phyloP scores from a whole-genome alignment of 805 yeast species.

The Teunomyces tritomae region DNA sequence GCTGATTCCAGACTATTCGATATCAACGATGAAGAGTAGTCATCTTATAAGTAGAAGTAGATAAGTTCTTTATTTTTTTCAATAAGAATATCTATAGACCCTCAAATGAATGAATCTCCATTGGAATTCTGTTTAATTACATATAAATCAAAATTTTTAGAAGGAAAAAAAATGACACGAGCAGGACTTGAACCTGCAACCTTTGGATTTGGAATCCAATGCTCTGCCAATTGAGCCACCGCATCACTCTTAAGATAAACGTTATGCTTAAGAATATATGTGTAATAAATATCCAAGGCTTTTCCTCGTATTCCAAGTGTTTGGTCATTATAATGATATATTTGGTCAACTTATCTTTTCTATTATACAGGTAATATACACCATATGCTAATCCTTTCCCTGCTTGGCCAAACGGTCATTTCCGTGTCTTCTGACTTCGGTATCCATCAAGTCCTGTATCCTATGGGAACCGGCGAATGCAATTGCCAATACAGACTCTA shows the following conservation, averaged over 20 bases:
- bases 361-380: constrained; percentile 4
- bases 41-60: not conserved
- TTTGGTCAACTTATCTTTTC: not conserved
- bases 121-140: no score
- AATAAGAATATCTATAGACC: not conserved
- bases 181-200: constrained; percentile 24
- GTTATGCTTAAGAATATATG: not conserved
- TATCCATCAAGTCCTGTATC: constrained; percentile 81
- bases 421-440: constrained; percentile 76
- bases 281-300: not conserved
- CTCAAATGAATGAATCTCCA: no score
- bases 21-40: constrained; percentile 19
- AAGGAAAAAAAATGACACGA: constrained; percentile 17
- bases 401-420: constrained; percentile 50
- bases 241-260: constrained; percentile 13
- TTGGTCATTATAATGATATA: no score
- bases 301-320: not conserved
- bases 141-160: not conserved
- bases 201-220: constrained; percentile 19
- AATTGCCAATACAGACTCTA: constrained; percentile 72
- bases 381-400: constrained; percentile 5
- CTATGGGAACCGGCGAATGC: constrained; percentile 87
- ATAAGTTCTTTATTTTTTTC: not conserved
- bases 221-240: constrained; percentile 24
- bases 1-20: constrained; percentile 29